These are phyloP conservation scores for Singerocomus inundabilis DNA, from an alignment of 1,284 basidiomycete species.

Conservation along the genomic window DNA sequence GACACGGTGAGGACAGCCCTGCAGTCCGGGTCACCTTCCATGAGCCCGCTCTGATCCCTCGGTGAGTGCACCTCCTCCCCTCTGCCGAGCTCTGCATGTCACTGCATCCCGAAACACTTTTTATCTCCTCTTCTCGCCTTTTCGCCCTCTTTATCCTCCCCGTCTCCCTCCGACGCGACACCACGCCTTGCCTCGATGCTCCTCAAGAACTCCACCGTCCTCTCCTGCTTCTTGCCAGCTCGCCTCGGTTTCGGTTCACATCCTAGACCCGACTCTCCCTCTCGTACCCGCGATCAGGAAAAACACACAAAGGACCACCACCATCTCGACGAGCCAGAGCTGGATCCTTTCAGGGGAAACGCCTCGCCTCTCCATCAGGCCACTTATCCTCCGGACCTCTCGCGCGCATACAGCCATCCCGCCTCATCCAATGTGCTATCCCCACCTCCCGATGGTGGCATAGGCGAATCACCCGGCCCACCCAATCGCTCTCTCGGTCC, in stretches of 20 bases:
- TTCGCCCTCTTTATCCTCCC: not conserved
- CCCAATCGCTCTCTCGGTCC: slow-evolving; percentile 22
- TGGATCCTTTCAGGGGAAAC: slow-evolving; percentile 30
- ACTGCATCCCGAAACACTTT: not conserved
- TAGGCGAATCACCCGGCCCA: slow-evolving; percentile 59
- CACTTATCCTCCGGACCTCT: slow-evolving; percentile 8
- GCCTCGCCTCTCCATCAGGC: slow-evolving; percentile 17
- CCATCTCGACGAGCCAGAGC: slow-evolving; percentile 44
- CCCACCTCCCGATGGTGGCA: slow-evolving; percentile 48
- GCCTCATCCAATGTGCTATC: slow-evolving; percentile 31
- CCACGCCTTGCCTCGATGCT: slow-evolving; percentile 26
- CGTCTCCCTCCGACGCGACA: slow-evolving; percentile 1
- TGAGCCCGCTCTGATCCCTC: not conserved
- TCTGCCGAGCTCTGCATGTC: slow-evolving; percentile 12
- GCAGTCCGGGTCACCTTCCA: too few species aligned
- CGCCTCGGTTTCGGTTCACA: slow-evolving; percentile 21
- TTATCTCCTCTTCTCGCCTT: not conserved
- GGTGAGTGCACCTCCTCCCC: not conserved
- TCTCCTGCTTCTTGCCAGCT: slow-evolving; percentile 30
- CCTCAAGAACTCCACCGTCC: slow-evolving; percentile 18
- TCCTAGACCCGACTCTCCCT: slow-evolving; percentile 5
- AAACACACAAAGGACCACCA: slow-evolving; percentile 16
- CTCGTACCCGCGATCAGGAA: slow-evolving; percentile 11
- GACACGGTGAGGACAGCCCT: slow-evolving; percentile 15
- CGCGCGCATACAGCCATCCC: slow-evolving; percentile 21